Conservation (phyloP, 2,329 filamentous ascomycete genomes). For the Verticillium isaacii region DNA sequence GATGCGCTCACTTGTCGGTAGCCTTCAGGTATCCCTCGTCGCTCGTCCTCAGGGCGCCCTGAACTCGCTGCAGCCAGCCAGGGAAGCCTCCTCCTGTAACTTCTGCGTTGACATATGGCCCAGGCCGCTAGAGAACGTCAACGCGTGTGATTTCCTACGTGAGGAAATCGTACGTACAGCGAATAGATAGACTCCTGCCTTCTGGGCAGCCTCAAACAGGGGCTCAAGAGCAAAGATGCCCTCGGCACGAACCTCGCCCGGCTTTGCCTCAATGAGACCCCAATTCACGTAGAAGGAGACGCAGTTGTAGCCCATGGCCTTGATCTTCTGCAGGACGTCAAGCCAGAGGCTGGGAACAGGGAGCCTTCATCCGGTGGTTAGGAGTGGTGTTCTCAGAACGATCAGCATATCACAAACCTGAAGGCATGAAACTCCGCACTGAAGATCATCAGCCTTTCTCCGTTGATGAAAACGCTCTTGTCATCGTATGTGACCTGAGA, state of each 20-base stretch:
- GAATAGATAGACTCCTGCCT: slow-evolving; percentile 66
- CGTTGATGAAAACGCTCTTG: slow-evolving; percentile 59
- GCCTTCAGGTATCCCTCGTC: slow-evolving; percentile 53
- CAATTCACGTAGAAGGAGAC: slow-evolving; percentile 71
- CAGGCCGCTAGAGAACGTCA: slow-evolving; percentile 34
- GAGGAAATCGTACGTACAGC: slow-evolving; percentile 28
- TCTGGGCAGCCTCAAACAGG: slow-evolving; percentile 63
- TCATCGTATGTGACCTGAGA: slow-evolving; percentile 58
- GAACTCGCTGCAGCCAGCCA: slow-evolving; percentile 63
- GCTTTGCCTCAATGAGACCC: slow-evolving; percentile 65
- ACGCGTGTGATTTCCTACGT: not conserved
- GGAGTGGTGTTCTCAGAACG: not conserved
- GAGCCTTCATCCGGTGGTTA: slow-evolving; percentile 12
- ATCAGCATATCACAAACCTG: slow-evolving; percentile 7
- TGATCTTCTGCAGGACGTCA: slow-evolving; percentile 71
- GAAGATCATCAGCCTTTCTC: slow-evolving; percentile 63
- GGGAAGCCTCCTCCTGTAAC: slow-evolving; percentile 65
- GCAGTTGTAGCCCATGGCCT: slow-evolving; percentile 65
- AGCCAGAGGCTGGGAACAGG: slow-evolving; percentile 40
- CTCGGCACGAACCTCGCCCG: slow-evolving; percentile 58
- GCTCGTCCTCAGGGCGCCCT: slow-evolving; percentile 52
- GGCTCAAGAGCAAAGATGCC: slow-evolving; percentile 64
- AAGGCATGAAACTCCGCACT: slow-evolving; percentile 65
- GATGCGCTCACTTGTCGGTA: slow-evolving; percentile 48
- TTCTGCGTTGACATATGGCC: slow-evolving; percentile 69